Evolutionary conservation across 208 protist genomes (phyloP).

Genomic region (Crithidia acanthocephali): DNA sequence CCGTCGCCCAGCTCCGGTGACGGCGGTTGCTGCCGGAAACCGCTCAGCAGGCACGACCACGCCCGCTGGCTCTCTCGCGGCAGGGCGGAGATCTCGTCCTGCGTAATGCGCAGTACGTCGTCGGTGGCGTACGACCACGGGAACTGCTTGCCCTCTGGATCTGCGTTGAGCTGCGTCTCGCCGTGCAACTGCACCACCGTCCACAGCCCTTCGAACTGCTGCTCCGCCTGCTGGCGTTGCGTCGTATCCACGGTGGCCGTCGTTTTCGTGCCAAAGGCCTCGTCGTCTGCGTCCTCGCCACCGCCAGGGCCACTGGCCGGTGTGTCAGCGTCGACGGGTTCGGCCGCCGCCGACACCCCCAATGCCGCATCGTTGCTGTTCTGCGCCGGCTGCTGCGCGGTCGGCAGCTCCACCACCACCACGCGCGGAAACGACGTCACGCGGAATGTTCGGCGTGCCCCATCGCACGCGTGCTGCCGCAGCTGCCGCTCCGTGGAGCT

Average conservation of each 20-base stretch:
- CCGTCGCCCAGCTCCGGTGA: neutral
- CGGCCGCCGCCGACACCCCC: neutral
- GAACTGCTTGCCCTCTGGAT: slow-evolving; percentile 42
- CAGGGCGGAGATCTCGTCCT: neutral
- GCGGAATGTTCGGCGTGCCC: slow-evolving; percentile 34
- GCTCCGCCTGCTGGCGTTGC: slow-evolving; percentile 9
- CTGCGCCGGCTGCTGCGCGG: neutral
- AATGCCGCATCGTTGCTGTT: neutral
- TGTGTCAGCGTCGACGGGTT: neutral
- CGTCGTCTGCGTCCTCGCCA: slow-evolving; percentile 23
- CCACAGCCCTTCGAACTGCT: slow-evolving; percentile 31
- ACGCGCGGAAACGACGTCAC: slow-evolving; percentile 67
- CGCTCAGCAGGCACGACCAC: slow-evolving; percentile 2
- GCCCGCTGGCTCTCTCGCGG: slow-evolving; percentile 4
- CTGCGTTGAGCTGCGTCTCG: slow-evolving; percentile 34
- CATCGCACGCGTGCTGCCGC: slow-evolving; percentile 19
- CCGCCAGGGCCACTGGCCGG: neutral
- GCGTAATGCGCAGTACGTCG: slow-evolving; percentile 17
- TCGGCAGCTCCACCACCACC: slow-evolving; percentile 43
- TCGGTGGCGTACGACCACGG: slow-evolving; percentile 33
- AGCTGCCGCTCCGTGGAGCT: slow-evolving; percentile 14
- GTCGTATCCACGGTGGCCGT: slow-evolving; percentile 2
- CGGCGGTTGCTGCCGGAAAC: slow-evolving; percentile 14
- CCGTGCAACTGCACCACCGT: slow-evolving; percentile 42
- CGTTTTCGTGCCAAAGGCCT: slow-evolving; percentile 7